Evolutionary conservation across 345 rosid genomes (phyloP), one percentile per base, ranked within the genome.

Genomic region (Arabidopsis arenosa): DNA sequence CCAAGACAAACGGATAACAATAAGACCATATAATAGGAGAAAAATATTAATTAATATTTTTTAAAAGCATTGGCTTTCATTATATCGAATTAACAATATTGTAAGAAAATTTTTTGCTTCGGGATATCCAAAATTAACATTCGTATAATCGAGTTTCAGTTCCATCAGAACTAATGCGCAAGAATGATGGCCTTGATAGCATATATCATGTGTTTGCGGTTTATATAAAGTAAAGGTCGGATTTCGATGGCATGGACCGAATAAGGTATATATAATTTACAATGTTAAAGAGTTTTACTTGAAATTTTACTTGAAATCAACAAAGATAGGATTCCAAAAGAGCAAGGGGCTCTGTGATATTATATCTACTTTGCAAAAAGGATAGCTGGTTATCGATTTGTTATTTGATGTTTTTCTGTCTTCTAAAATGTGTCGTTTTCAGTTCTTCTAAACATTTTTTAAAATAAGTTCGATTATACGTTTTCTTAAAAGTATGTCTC

Each of bases 321-420:
- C 13, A 45, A 63, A 63, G 10, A 41, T 41, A 6, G 52, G 21
- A 63, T 21, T 41, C 66, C 52, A 62, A 62, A 40, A 61, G 14
- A 61, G 4, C 36, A 23, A 41, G 14, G 51, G 48, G 0, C 51
- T 12, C 66, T 2, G 18, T 5, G 30, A 37, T 59, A 7, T 12
- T 12, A 55, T 14, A 56, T 32, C 21, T 56, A 30, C 61, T 30
- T 56, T 32, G 37, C 17, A 30, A 55, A 54, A 47, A 6, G 7
- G 14, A 12, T 30, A 13, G 18, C 11, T 55, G 18, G 2, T 28
- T 54, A 17, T 56, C 6, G 12, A 14, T 33, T 35, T 9, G 13
- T 58, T n/a, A 35, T 35, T 58, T 58, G 28, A 57, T 35, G 41
- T 57, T 15, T 57, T 57, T n/a, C 21, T 58, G 8, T 58, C 7